Base-by-base conservation (phyloP, 2,329 filamentous ascomycete species). In the Alternaria angustiovoidea region DNA sequence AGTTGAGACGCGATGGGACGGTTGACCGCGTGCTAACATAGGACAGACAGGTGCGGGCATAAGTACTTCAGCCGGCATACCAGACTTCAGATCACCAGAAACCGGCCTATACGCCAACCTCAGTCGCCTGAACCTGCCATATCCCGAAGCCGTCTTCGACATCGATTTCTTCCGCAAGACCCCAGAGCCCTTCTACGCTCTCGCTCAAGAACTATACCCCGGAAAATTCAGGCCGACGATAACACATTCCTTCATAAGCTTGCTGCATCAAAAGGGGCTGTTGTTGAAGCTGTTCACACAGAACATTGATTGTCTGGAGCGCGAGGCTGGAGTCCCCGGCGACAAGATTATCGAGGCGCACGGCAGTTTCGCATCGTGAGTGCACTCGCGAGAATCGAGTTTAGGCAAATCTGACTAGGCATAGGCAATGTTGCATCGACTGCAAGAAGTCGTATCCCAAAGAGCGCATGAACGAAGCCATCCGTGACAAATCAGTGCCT, bases 241-340 rank as follows among this genome's bases (percentile, higher is more conserved):
- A 55, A 91, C 93, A 2, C 95, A 99, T 80, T 90, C 88, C 36
- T 99, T 99, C 79, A 89, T 99, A 71, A 85, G 88, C 14, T 83
- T 99, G 24, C 87, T 98, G 16, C 86, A 94, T 58, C 83, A 89
- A 61, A 97, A 96, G 80, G 88, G 87, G 4, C 82, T 94, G 41
- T 82, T 99, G 24, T 82, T 90, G 66, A 95, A 93, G 83, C 87
- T 95, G 54, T 99, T 98, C 78, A 97, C 95, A 0, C 95, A 99
- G 75, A 99, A 99, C 74, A 98, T 99, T 68, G 95, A 99, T 81
- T 97, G 93, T 72, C 85, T 99, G 12, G 95, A 99, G 80, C 88
- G 94, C 22, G 85, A 87, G 67, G 95, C 94, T 12, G 95, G 95
- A 26, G 89, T 99, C 1, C 91, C 93, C 0, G 85, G 82, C 0